Percentiles rank a stretch among this genome's conserved stretches.
Conservation (phyloP, 1,284 basidiomycete species). For the Veloboletus limbatus region DNA sequence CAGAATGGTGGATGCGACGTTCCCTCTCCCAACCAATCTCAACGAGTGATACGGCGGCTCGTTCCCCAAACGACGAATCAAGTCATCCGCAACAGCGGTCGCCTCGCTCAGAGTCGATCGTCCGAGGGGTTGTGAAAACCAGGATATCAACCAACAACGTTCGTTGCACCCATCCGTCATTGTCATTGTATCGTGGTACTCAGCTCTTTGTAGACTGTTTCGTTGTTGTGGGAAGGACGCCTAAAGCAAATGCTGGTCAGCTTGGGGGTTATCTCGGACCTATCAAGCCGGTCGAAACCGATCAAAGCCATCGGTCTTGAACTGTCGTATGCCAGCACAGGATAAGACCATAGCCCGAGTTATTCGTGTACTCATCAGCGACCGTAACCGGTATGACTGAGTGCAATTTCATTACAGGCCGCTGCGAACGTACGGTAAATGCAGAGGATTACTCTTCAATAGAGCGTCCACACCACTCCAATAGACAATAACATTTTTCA, state of each 20-base stretch:
- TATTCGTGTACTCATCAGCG: background rate
- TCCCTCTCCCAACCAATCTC: conserved; percentile 21
- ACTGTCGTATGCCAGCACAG: conserved; percentile 87
- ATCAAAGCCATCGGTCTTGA: conserved; percentile 88
- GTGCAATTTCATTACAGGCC: background rate
- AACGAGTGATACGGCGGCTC: conserved; percentile 6
- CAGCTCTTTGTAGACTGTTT: conserved; percentile 61
- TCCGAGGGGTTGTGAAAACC: conserved; percentile 86
- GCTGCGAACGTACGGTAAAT: background rate
- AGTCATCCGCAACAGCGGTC: conserved; percentile 8
- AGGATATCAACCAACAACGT: conserved; percentile 87
- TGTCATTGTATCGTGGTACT: conserved; percentile 5
- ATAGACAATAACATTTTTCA: no score
- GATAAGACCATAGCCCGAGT: conserved; percentile 32
- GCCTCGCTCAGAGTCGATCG: conserved; percentile 34
- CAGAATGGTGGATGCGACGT: conserved; percentile 87
- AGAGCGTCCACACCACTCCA: background rate
- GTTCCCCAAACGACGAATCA: background rate
- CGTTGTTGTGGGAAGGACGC: conserved; percentile 93
- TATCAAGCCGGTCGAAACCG: conserved; percentile 79
- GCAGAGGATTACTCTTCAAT: background rate
- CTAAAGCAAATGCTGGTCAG: conserved; percentile 87
- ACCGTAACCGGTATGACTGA: background rate
- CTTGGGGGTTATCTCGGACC: conserved; percentile 84
- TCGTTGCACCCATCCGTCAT: conserved; percentile 27